These are phyloP conservation scores for Leccinum pallidistipes DNA, from an alignment of 1,284 basidiomycete genomes.

Conservation along the genomic window DNA sequence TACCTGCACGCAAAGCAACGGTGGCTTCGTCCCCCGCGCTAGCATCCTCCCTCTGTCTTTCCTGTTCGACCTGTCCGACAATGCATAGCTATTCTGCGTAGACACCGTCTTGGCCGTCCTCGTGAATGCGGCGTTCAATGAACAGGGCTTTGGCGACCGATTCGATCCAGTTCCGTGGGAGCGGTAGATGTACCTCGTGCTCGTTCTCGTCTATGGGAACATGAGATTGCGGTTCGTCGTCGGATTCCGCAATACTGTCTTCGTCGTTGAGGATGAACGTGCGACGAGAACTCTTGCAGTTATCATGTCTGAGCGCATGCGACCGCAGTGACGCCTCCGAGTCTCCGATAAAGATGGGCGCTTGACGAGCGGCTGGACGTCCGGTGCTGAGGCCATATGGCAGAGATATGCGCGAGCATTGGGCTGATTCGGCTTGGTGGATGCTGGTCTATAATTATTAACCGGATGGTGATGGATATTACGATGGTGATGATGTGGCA, in stretches of 20 bases:
- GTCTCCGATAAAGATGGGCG: conserved; percentile 27
- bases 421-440: conserved; percentile 27
- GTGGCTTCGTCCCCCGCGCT: conserved; percentile 30
- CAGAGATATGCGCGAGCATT: conserved; percentile 60
- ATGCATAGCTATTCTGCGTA: conserved; percentile 30
- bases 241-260: conserved; percentile 25
- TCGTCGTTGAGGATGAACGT: conserved; percentile 30
- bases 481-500: conserved; percentile 22
- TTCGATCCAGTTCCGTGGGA: background rate
- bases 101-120: conserved; percentile 20
- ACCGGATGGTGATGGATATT: conserved; percentile 18
- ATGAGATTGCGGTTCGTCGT: conserved; percentile 15
- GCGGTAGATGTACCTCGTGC: background rate
- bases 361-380: conserved; percentile 46
- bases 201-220: conserved; percentile 14
- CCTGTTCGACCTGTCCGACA: conserved; percentile 44
- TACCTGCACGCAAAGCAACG: conserved; percentile 42
- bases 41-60: conserved; percentile 14
- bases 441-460: conserved; percentile 24
- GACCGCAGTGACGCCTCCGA: conserved; percentile 22
- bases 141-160: conserved; percentile 60
- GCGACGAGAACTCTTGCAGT: conserved; percentile 15
- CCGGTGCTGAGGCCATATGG: conserved; percentile 66
- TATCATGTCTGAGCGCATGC: conserved; percentile 13
- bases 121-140: conserved; percentile 29